Evolutionary conservation across 2,329 filamentous ascomycete genomes (phyloP), one percentile per base, ranked within the genome.

Genomic region (Arthrobotrys musiformis): DNA sequence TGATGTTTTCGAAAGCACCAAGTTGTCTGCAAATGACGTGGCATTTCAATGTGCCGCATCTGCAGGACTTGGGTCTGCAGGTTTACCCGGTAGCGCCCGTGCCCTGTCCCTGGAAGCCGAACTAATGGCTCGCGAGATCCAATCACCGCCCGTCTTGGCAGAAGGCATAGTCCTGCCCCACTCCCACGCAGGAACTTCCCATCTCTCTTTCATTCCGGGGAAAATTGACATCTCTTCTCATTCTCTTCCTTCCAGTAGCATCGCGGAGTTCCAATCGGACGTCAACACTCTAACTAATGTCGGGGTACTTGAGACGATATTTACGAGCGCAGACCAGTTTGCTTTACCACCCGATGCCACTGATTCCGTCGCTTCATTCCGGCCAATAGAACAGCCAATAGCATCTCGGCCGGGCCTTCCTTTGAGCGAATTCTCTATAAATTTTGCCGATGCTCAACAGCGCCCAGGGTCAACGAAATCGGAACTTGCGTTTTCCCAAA

Each of bases 31-130:
- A 40, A 58, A 22, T 58, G 54, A 58, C 54, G 54, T 58, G 54
- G 54, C 54, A 58, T 30, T 40, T 58, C 54, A 17, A 58, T 58
- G 40, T 58, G 54, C 54, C 54, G 54, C 54, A 58, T 58, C 33
- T 58, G 54, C 54, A 58, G 33, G 15, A 40, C 19, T 26, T 58
- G 54, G 19, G 26, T 40, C 33, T 40, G 54, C 54, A 58, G 54
- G 54, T 58, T 58, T 58, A 58, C 54, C 54, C 54, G 54, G 54
- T 58, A 40, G 54, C 54, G 54, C 54, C 54, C 54, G 54, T 58
- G 54, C 17, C 54, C 54, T 58, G 54, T 26, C 54, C 54, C 54
- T 58, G 33, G 54, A 40, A 26, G 33, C 48, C 44, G 22, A 44
- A 33, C 33, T n/a, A 56, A 58, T 33, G 7, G 22, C 48, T 11